Conservation (phyloP, 768 basidiomycete genomes). For the Boletus pseudopeckii region DNA sequence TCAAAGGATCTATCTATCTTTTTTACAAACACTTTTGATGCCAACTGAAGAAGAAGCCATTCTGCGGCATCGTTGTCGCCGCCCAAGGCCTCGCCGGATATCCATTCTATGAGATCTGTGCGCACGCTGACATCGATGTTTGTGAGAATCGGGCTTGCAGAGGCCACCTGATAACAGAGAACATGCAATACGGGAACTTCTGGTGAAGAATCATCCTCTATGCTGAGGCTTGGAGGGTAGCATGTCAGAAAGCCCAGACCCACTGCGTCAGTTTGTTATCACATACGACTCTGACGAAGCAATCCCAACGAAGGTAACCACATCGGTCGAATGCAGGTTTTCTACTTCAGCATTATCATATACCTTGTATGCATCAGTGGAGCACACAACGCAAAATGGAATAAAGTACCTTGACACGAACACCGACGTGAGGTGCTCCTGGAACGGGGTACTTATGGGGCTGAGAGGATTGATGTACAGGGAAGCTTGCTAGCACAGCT, state of each 20-base stretch:
- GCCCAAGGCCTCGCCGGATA: slow-evolving; percentile 64
- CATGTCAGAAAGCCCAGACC: slow-evolving; percentile 14
- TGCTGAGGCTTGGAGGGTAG: slow-evolving; percentile 31
- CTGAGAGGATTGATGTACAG: slow-evolving; percentile 27
- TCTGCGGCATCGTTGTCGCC: slow-evolving; percentile 70
- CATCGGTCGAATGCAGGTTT: slow-evolving; percentile 55
- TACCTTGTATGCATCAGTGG: slow-evolving; percentile 40
- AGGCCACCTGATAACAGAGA: slow-evolving; percentile 39
- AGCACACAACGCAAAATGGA: neutral
- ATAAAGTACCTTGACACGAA: slow-evolving; percentile 60
- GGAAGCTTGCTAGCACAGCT: slow-evolving; percentile 19
- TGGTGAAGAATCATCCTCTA: slow-evolving; percentile 35
- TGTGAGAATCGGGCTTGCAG: slow-evolving; percentile 1
- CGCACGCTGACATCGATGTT: slow-evolving; percentile 32
- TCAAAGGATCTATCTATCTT: neutral
- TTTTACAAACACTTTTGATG: slow-evolving; percentile 59
- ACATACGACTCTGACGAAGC: slow-evolving; percentile 62
- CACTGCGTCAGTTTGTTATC: neutral
- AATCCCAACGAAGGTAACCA: slow-evolving; percentile 73
- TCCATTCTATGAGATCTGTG: slow-evolving; percentile 63
- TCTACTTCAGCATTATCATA: slow-evolving; percentile 49
- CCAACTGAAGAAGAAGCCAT: slow-evolving; percentile 62
- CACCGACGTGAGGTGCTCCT: slow-evolving; percentile 54
- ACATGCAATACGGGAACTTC: slow-evolving; percentile 69
- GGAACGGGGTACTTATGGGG: slow-evolving; percentile 67